phyloP scores from a whole-genome alignment of 176 grass and related monocot species.

The Hyparrhenia diplandra region DNA sequence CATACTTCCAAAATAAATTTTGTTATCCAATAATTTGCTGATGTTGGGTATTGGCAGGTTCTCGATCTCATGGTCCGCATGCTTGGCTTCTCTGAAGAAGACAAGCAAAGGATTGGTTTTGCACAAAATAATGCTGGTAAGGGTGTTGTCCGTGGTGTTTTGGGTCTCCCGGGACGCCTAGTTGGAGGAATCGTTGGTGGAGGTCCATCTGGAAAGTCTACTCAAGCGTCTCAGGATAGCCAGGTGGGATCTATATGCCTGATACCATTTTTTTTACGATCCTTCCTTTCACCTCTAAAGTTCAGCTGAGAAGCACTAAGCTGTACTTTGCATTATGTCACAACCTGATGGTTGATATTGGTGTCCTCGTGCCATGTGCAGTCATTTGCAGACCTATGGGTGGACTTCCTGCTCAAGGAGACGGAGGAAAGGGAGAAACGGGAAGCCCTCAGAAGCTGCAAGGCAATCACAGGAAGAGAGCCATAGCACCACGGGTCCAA shows the following conservation, averaged over 20 bases:
- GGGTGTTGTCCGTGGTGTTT: slow-evolving; percentile 78
- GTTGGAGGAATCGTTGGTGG: slow-evolving; percentile 80
- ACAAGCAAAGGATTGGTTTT: slow-evolving; percentile 84
- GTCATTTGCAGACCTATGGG: slow-evolving; percentile 91
- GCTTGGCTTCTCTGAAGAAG: slow-evolving; percentile 96
- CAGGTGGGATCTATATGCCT: slow-evolving; percentile 43
- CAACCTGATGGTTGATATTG: neutral
- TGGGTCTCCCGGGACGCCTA: slow-evolving; percentile 74
- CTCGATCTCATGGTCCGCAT: slow-evolving; percentile 91
- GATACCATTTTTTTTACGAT: neutral
- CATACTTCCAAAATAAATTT: neutral
- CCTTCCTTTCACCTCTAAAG: neutral
- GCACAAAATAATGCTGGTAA: slow-evolving; percentile 73
- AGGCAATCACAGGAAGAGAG: slow-evolving; percentile 28
- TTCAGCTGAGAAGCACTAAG: neutral
- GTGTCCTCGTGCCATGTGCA: slow-evolving; percentile 35
- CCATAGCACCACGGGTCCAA: neutral
- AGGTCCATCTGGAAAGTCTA: slow-evolving; percentile 39
- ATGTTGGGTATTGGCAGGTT: slow-evolving; percentile 45
- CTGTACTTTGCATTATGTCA: neutral
- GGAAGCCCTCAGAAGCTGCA: slow-evolving; percentile 48
- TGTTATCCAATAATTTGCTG: neutral
- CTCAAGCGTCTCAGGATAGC: slow-evolving; percentile 51
- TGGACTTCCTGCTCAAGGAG: slow-evolving; percentile 97
- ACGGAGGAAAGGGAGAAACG: slow-evolving; percentile 93